Conservation (phyloP, 768 basidiomycete species). For the Podaxis sp. region DNA sequence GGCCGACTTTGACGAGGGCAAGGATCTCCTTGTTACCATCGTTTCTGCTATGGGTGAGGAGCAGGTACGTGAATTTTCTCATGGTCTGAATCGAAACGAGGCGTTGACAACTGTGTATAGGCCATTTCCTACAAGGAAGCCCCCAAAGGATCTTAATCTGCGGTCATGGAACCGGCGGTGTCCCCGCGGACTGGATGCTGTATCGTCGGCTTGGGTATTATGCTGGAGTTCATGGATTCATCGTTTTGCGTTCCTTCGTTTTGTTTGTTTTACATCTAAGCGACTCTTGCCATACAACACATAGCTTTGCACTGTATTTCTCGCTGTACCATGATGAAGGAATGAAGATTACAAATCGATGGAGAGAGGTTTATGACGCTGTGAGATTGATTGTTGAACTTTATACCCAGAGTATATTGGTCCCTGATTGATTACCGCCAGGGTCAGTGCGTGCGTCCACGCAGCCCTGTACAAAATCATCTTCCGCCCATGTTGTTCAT, state of each 20-base stretch:
- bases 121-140: conserved; percentile 90
- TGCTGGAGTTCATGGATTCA: not conserved
- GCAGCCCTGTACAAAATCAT: not conserved
- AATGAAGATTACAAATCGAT: not conserved
- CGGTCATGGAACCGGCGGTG: conserved; percentile 54
- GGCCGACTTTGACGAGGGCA: conserved; percentile 75
- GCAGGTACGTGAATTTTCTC: conserved; percentile 42
- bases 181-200: conserved; percentile 68
- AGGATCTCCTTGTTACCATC: conserved; percentile 86
- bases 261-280: conserved; percentile 9
- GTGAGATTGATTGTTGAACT: not conserved
- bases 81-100: not conserved
- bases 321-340: conserved; percentile 12
- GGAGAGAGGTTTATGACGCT: not conserved
- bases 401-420: not conserved
- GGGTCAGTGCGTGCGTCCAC: too few species aligned
- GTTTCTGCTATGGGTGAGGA: conserved; percentile 92
- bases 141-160: conserved; percentile 53
- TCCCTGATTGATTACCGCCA: not conserved
- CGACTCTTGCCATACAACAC: conserved; percentile 1
- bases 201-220: conserved; percentile 51
- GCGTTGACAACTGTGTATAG: conserved; percentile 26
- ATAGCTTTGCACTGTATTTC: conserved; percentile 12
- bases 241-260: conserved; percentile 10
- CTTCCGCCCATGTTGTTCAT: not conserved